Base-by-base conservation (phyloP, 257 asterid species). In the Ilex aquifolium region DNA sequence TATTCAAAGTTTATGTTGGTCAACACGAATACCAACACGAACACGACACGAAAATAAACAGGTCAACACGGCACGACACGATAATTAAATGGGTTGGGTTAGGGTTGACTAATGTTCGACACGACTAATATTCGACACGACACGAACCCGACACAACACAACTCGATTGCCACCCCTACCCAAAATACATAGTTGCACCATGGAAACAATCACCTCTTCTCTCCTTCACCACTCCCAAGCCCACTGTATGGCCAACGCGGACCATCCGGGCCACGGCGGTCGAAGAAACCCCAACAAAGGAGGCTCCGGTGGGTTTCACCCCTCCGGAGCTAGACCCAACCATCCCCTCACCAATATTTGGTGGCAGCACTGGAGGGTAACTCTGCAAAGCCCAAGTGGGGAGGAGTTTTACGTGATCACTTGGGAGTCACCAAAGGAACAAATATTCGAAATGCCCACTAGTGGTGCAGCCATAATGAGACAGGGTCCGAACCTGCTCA, bases 391-490 rank as follows among this genome's bases (percentile, higher is more conserved):
- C 98, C 46, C 98, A 91, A 74, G 95, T 81, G 30, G n/a, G n/a
- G 98, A 91, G 73, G 98, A 91, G 65, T 91, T 91, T 79, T 85
- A 91, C 66, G 97, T 86, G 40, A 88, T 91, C 61, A 91, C 98
- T 0, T 91, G 98, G 98, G 95, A 85, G 1, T 91, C 98, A 0
- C 95, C 98, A 0, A 88, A 88, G 71, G 98, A 91, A 61, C 96
- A 91, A 55, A 86, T 88, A 13, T 91, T 91, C 57, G 98, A 91
- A 77, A 91, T 88, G 98, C 95, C 95, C 1, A 91, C 96, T 0
- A 95, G 98, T 55, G 98, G 98, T 40, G 98, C 98, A 8, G 98
- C 98, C 32, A 91, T 80, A 69, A 91, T 91, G 98, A 69, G 96
- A 31, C 66, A 86, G 73, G 98, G 98, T 2, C 95, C 95, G 21